phyloP scores from a whole-genome alignment of 352 stramenopile species.

The Pythium dissotocum region DNA sequence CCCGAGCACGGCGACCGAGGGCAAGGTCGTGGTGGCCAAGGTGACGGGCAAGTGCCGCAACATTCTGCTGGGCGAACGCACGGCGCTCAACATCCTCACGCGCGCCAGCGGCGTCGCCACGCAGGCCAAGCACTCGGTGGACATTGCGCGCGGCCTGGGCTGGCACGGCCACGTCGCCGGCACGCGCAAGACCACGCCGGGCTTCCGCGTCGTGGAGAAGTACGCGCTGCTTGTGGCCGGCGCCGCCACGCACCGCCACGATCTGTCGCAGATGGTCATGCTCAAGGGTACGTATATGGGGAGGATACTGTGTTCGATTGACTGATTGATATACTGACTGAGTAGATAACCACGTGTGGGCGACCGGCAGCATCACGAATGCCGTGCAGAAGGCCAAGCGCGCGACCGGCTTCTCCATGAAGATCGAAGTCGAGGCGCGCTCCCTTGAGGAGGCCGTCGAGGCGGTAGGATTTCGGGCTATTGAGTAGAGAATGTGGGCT shows the following conservation, averaged over 20 bases:
- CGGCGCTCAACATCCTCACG: slow-evolving; percentile 96
- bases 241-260: slow-evolving; percentile 92
- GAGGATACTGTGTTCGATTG: background rate
- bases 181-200: slow-evolving; percentile 98
- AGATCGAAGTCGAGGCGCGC: slow-evolving; percentile 99
- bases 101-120: slow-evolving; percentile 96
- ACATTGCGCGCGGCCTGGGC: slow-evolving; percentile 60
- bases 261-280: slow-evolving; percentile 99
- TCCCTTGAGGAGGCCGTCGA: slow-evolving; percentile 93
- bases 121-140: slow-evolving; percentile 62
- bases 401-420: slow-evolving; percentile 96
- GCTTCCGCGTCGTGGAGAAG: slow-evolving; percentile 98
- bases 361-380: slow-evolving; percentile 93
- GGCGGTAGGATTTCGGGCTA: slow-evolving; percentile 49
- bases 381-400: slow-evolving; percentile 92
- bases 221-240: slow-evolving; percentile 97
- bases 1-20: slow-evolving; percentile 36
- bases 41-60: slow-evolving; percentile 94
- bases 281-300: slow-evolving; percentile 83
- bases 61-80: slow-evolving; percentile 96
- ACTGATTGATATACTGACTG: background rate
- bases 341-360: slow-evolving; percentile 98
- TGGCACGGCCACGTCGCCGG: slow-evolving; percentile 95
- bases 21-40: slow-evolving; percentile 92
- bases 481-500: background rate